These are phyloP conservation scores for Mortierella sp. DNA, from an alignment of 371 early-diverging fungal genomes.

Conservation along the genomic window DNA sequence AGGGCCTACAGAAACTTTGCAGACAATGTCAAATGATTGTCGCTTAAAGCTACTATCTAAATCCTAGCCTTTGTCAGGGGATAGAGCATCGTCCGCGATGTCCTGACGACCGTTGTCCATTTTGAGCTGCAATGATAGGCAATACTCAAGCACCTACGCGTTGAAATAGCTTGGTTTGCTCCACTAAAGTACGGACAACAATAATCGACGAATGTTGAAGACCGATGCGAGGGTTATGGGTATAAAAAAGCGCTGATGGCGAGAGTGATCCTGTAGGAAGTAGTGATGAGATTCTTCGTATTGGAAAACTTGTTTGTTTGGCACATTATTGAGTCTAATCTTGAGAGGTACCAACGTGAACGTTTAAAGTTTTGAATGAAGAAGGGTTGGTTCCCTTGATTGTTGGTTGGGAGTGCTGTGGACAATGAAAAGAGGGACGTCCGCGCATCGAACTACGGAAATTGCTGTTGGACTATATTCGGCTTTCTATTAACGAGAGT, in stretches of 20 bases:
- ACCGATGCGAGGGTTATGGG: neutral
- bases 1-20: neutral
- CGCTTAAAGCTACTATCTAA: neutral
- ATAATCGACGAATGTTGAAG: conserved; percentile 1
- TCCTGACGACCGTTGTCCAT: neutral
- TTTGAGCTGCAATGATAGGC: conserved; percentile 2
- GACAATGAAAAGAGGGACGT: too few species aligned
- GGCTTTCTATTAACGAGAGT: too few species aligned
- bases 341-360: too few species aligned
- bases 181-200: neutral
- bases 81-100: neutral
- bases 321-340: too few species aligned
- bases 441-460: too few species aligned
- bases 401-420: too few species aligned
- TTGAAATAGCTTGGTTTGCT: neutral
- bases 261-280: neutral
- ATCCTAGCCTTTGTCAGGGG: neutral
- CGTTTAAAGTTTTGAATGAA: too few species aligned
- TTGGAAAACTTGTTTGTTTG: too few species aligned
- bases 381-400: too few species aligned
- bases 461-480: too few species aligned
- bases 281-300: too few species aligned
- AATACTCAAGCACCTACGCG: neutral
- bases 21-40: conserved; percentile 5
- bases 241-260: neutral